Percentiles rank a stretch among this genome's conserved stretches.
phyloP scores from a whole-genome alignment of 176 grass and related monocot genomes.

The Alloteropsis semialata region DNA sequence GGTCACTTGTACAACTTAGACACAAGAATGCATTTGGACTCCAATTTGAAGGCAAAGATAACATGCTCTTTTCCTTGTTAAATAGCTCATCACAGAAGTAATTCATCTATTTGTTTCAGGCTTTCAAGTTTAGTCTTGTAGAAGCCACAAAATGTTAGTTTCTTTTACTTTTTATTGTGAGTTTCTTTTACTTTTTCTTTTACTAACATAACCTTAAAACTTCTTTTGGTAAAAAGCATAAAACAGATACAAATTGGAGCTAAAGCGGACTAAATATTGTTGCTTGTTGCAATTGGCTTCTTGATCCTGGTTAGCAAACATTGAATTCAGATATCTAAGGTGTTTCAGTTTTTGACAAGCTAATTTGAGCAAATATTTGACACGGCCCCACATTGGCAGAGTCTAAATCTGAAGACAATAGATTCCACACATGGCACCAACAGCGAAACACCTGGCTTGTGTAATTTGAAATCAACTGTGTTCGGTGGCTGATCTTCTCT shows the following conservation, averaged over 20 bases:
- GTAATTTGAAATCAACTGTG: background rate
- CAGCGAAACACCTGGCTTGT: background rate
- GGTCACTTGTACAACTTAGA: background rate
- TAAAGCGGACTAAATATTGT: background rate
- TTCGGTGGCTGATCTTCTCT: background rate
- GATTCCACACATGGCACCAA: background rate
- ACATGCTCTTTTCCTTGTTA: background rate
- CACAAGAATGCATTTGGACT: background rate
- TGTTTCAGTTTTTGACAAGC: background rate
- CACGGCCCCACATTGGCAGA: background rate
- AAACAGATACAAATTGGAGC: background rate
- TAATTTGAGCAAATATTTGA: background rate
- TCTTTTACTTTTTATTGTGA: background rate
- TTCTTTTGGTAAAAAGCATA: background rate
- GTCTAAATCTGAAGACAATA: background rate
- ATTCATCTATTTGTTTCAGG: background rate
- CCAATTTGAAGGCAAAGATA: background rate
- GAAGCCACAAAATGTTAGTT: background rate
- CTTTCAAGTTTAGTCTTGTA: background rate
- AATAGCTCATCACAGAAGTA: background rate
- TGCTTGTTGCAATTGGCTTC: background rate
- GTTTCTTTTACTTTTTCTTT: background rate
- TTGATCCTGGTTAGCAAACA: background rate
- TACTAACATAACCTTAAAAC: background rate
- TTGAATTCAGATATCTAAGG: background rate